Base-by-base conservation (phyloP, 257 asterid species). In the Ilex asprella region DNA sequence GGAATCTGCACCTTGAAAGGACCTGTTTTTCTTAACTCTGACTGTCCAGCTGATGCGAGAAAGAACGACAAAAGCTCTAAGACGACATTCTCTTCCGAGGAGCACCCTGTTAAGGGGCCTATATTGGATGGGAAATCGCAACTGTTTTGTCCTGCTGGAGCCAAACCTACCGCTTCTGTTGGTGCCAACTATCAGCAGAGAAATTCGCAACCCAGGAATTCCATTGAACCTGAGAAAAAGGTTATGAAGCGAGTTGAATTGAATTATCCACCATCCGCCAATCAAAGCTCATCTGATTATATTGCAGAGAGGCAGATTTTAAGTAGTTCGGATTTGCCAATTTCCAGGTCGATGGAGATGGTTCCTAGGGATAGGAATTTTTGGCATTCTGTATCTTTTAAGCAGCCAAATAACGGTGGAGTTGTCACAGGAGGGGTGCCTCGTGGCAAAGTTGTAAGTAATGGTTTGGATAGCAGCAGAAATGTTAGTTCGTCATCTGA, bases 1-100 rank as follows among this genome's bases (percentile, higher is more conserved):
- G 85, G 79, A 72, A 85, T 82, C 64, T 73, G 79, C 68, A 65
- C 58, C 15, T 68, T 87, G 61, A 84, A 74, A 73, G 97, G 87
- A 70, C 91, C 94, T 2, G 79, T 84, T 1, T 89, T 81, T 65
- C 75, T 89, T 31, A 85, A 79, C 73, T 69, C 66, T 32, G 74
- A 69, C 29, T 81, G 63, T 10, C 49, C 67, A 55, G 53, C 65
- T 67, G 74, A 59, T 62, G 63, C 79, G 58, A 59, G 69, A 66
- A 79, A 75, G 72, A 15, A 60, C 39, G 74, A 78, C 64, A 76
- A 76, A 60, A 63, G 30, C 39, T 72, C 80, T 41, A 15, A 53
- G 7, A 27, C 61, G 65, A 51, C 69, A 30, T 64, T 61, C 58
- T 58, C 80, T 50, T 62, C 74, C 51, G 68, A 56, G 73, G 81